Percentiles rank a stretch among this genome's conserved stretches.
Conservation (phyloP, 2,329 filamentous ascomycete genomes). For the Monilinia vaccinii-corymbosi region DNA sequence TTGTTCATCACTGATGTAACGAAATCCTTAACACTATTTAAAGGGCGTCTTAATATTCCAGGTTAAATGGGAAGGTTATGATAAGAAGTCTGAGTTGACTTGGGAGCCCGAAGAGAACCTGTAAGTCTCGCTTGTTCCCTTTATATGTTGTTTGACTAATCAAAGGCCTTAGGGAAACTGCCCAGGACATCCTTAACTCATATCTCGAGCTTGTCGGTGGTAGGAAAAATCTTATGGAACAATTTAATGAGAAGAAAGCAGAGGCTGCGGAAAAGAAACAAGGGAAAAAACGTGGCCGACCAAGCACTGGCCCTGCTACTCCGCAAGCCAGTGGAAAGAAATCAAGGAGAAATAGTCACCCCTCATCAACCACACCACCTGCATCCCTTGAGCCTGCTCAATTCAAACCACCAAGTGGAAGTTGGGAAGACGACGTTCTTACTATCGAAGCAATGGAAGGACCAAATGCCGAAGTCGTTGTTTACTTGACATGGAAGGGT, state of each 20-base stretch:
- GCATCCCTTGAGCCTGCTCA: conserved; percentile 36
- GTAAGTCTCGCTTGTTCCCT: conserved; percentile 31
- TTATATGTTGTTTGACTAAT: conserved; percentile 10
- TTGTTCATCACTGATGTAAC: background rate
- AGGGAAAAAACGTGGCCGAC: conserved; percentile 48
- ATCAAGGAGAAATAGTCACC: conserved; percentile 21
- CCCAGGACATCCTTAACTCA: conserved; percentile 49
- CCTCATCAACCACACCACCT: conserved; percentile 27
- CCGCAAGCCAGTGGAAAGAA: conserved; percentile 21
- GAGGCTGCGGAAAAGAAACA: conserved; percentile 37
- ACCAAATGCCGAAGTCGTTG: conserved; percentile 49
- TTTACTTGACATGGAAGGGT: conserved; percentile 67
- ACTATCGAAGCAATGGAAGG: conserved; percentile 66
- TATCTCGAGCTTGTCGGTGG: conserved; percentile 60
- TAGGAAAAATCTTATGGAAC: conserved; percentile 42
- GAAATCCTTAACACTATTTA: conserved; percentile 5
- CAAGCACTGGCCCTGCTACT: conserved; percentile 30
- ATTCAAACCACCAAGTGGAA: conserved; percentile 62
- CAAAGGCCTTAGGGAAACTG: conserved; percentile 40
- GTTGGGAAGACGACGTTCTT: conserved; percentile 67
- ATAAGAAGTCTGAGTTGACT: conserved; percentile 59
- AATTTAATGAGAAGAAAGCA: conserved; percentile 32
- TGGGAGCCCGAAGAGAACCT: conserved; percentile 75
- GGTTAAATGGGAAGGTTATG: conserved; percentile 76
- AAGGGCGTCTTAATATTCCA: conserved; percentile 48